Base-by-base conservation (phyloP, 78 protist genomes). In the Guillardia theta region DNA sequence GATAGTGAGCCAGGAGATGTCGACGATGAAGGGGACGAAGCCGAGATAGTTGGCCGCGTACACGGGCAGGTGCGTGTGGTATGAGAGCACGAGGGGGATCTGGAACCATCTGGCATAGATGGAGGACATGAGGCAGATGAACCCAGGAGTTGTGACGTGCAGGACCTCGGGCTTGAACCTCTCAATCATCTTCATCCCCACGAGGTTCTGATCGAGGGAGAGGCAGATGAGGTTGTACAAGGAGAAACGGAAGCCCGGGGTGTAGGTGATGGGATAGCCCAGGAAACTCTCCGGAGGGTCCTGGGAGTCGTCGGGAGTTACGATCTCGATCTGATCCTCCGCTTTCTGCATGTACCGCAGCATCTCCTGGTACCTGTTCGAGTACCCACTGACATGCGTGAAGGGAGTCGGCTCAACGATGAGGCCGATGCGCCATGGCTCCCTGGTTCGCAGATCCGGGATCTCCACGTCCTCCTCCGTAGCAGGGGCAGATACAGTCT, bases 391-490 rank as follows among this genome's bases (percentile, higher is more conserved):
- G 43, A 94, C 88, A 47, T 94, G 95, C 46, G 95, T 94, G 93
- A 94, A 94, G 6, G 95, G 95, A 1, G 95, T 83, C 2, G 95
- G 95, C 93, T 94, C 95, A 21, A 94, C 95, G 33, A 94, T 46
- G 64, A 94, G 83, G 12, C 93, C 95, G 1, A 93, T 50, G 27
- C 44, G 18, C n/a, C 15, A 43, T 10, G 83, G 83, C 4, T 36
- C 46, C 41, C 15, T 22, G 36, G 0, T 33, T 43, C 36, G n/a
- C 45, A 70, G 22, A 12, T 36, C 36, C 1, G 83, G 83, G 4
- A 70, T 24, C 83, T 33, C 83, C 1, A 36, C 83, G 1, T 4
- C 36, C 33, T 4, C 83, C 21, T 30, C 6, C 27, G 70, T 1
- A 1, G 70, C 70, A 6, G 70, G n/a, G n/a, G n/a, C n/a, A n/a